phyloP scores from a whole-genome alignment of 2,329 filamentous ascomycete genomes.

The Aureobasidium melanogenum region DNA sequence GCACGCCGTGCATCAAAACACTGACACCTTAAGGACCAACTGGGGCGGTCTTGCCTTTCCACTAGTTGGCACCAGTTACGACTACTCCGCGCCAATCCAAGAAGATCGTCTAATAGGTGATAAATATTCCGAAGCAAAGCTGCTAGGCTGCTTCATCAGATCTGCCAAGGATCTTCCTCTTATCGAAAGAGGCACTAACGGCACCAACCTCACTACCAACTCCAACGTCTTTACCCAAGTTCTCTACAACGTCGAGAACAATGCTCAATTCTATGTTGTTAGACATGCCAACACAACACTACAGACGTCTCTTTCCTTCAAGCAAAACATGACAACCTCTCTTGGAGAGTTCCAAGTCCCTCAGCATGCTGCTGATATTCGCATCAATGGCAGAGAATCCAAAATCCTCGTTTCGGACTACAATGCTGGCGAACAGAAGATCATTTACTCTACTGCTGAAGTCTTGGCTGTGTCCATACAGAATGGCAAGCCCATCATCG shows the following conservation, averaged over 20 bases:
- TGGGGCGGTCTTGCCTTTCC: constrained; percentile 53
- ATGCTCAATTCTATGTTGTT: constrained; percentile 51
- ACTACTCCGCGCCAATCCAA: constrained; percentile 54
- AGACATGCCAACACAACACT: constrained; percentile 47
- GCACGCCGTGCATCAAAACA: background rate
- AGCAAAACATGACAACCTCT: constrained; percentile 48
- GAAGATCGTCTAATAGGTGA: constrained; percentile 50
- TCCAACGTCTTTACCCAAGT: constrained; percentile 45
- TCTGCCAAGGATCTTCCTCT: constrained; percentile 49
- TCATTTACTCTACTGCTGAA: constrained; percentile 50
- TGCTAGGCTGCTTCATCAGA: constrained; percentile 52
- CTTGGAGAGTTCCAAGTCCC: constrained; percentile 43
- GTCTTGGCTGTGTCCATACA: constrained; percentile 33
- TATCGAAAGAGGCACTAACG: constrained; percentile 43
- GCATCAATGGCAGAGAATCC: constrained; percentile 52
- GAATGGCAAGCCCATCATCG: constrained; percentile 28
- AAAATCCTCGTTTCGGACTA: constrained; percentile 57
- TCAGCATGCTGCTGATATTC: constrained; percentile 37
- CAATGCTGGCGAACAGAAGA: constrained; percentile 40
- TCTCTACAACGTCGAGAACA: constrained; percentile 50
- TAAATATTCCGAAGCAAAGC: constrained; percentile 57
- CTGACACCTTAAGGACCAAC: constrained; percentile 55
- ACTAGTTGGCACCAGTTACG: constrained; percentile 39
- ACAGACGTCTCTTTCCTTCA: constrained; percentile 44
- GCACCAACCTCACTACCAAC: constrained; percentile 37